Conservation (phyloP, 2,329 filamentous ascomycete genomes). For the Aureobasidium sp. region DNA sequence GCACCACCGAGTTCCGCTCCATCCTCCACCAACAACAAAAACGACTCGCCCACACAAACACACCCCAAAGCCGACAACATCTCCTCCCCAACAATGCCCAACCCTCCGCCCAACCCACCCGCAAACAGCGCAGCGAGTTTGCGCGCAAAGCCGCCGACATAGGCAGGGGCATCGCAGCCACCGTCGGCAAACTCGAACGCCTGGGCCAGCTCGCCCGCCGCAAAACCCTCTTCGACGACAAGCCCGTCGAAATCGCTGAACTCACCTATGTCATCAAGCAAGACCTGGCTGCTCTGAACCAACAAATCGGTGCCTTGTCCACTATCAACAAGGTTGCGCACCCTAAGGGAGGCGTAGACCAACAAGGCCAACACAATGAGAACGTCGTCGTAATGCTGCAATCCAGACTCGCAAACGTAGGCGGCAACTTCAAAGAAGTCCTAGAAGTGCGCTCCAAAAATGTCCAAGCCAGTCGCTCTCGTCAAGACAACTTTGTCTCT, state of each 20-base stretch:
- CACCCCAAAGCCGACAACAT: conserved; percentile 66
- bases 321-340: conserved; percentile 68
- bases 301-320: conserved; percentile 80
- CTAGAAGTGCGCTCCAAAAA: conserved; percentile 95
- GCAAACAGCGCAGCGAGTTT: conserved; percentile 68
- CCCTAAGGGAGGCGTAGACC: conserved; percentile 41
- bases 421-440: conserved; percentile 94
- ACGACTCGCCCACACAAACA: conserved; percentile 59
- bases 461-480: conserved; percentile 83
- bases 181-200: conserved; percentile 92
- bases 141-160: conserved; percentile 86
- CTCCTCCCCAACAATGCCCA: conserved; percentile 47
- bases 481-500: conserved; percentile 95
- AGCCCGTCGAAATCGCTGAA: conserved; percentile 93
- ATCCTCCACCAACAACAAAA: conserved; percentile 75
- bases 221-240: conserved; percentile 94
- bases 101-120: conserved; percentile 20
- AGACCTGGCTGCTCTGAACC: conserved; percentile 76
- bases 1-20: conserved; percentile 88
- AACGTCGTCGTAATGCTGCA: conserved; percentile 90
- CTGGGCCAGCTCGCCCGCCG: conserved; percentile 89
- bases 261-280: conserved; percentile 98
- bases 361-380: conserved; percentile 96
- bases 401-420: conserved; percentile 84
- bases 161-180: conserved; percentile 79